Evolutionary conservation across 306 rosid species (phyloP).

Genomic region (Abrus precatorius): DNA sequence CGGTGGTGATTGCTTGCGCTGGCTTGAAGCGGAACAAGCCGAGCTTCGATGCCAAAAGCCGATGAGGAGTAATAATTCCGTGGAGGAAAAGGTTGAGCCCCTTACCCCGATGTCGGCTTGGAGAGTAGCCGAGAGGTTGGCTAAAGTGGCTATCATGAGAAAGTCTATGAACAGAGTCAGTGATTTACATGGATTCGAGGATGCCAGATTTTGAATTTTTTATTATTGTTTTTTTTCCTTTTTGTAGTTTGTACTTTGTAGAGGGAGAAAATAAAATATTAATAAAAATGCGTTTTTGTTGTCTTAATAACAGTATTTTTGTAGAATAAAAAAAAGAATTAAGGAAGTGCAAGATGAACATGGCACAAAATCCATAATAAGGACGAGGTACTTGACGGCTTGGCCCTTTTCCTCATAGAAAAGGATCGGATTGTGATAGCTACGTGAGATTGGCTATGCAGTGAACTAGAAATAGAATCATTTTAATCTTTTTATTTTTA

Average conservation of each 20-base stretch:
- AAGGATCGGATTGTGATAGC: constrained; percentile 51
- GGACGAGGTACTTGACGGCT: constrained; percentile 66
- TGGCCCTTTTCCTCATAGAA: constrained; percentile 66
- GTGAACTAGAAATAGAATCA: neutral
- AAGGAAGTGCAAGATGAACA: neutral
- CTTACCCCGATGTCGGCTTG: constrained; percentile 92
- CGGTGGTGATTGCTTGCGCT: constrained; percentile 59
- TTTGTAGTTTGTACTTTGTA: constrained; percentile 51
- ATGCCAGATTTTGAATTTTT: constrained; percentile 81
- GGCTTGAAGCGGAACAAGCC: constrained; percentile 71
- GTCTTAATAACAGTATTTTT: too few species aligned
- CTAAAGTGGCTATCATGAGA: constrained; percentile 91
- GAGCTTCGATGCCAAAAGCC: constrained; percentile 54
- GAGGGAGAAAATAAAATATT: constrained; percentile 14
- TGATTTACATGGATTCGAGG: constrained; percentile 95
- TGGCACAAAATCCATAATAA: constrained; percentile 56
- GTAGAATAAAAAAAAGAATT: too few species aligned
- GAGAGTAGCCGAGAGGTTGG: constrained; percentile 88
- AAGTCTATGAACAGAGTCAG: constrained; percentile 98
- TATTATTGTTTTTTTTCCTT: neutral
- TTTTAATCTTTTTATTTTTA: too few species aligned
- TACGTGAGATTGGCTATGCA: constrained; percentile 15
- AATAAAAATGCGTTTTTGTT: neutral
- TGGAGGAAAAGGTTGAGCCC: constrained; percentile 71
- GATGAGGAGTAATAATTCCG: constrained; percentile 3